A percentile compares a stretch with the other conserved stretches of the same genome.
phyloP scores from a whole-genome alignment of 2,329 filamentous ascomycete species.

The Chalaropsis thielavioides region DNA sequence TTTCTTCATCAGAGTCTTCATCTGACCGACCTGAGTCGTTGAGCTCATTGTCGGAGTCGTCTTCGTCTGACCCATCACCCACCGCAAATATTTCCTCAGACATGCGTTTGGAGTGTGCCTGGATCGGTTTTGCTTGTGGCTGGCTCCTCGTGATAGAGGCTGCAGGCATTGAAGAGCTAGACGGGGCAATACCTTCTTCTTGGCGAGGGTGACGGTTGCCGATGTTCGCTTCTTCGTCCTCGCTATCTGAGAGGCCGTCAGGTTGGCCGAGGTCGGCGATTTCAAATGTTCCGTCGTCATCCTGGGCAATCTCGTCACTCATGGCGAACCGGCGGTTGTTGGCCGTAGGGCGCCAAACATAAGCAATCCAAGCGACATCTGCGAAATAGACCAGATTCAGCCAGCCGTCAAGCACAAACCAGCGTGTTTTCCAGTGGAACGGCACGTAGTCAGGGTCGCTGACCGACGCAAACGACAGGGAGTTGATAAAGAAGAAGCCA shows the following conservation, averaged over 20 bases:
- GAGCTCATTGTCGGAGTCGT: conserved; percentile 9
- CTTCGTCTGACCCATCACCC: conserved; percentile 40
- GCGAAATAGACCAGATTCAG: conserved; percentile 90
- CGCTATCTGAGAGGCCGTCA: conserved; percentile 42
- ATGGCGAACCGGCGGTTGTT: conserved; percentile 97
- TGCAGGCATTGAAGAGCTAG: conserved; percentile 13
- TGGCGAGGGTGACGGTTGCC: conserved; percentile 14
- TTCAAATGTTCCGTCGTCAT: conserved; percentile 89
- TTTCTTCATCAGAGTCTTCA: conserved; percentile 34
- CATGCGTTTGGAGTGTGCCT: conserved; percentile 33
- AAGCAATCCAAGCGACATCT: conserved; percentile 84
- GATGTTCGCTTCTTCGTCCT: conserved; percentile 35
- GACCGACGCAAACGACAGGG: conserved; percentile 79
- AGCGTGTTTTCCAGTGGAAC: conserved; percentile 91
- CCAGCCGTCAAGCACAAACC: conserved; percentile 97
- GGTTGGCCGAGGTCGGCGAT: conserved; percentile 79
- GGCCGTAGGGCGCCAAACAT: conserved; percentile 88
- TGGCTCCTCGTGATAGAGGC: conserved; percentile 7
- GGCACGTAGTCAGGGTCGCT: conserved; percentile 82
- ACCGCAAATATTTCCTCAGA: conserved; percentile 91
- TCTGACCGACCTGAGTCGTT: not conserved
- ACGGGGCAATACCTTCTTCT: conserved; percentile 9
- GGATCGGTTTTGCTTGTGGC: conserved; percentile 20
- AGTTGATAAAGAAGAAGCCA: conserved; percentile 97
- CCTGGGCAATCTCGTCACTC: conserved; percentile 97